These are phyloP conservation scores for Arctostaphylos glauca DNA, from an alignment of 148 eudicot species.

Conservation along the genomic window DNA sequence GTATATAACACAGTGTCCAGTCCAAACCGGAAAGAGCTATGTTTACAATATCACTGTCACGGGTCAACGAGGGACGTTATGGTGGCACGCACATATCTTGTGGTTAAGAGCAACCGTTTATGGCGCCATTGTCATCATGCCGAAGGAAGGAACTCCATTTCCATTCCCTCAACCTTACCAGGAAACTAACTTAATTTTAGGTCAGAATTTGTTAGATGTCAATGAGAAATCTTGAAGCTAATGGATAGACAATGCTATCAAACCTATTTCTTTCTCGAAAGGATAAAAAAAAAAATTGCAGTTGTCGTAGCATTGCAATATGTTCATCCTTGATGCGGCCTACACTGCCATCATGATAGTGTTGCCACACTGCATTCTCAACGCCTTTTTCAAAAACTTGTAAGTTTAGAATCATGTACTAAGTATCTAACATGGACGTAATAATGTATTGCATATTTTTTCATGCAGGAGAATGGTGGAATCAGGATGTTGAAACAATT, in stretches of 20 bases:
- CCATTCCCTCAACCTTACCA: slow-evolving; percentile 54
- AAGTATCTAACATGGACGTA: neutral
- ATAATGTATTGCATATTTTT: neutral
- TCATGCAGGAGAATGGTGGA: slow-evolving; percentile 64
- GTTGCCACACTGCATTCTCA: neutral
- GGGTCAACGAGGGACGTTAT: slow-evolving; percentile 50
- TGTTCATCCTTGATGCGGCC: neutral
- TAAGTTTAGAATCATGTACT: neutral
- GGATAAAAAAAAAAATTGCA: neutral
- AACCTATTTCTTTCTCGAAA: neutral
- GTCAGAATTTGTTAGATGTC: slow-evolving; percentile 18
- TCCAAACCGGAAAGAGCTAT: slow-evolving; percentile 42
- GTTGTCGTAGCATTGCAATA: neutral
- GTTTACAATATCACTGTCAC: slow-evolving; percentile 40
- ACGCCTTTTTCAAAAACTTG: neutral
- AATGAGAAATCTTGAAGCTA: neutral
- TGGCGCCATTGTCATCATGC: slow-evolving; percentile 54
- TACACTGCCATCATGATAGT: neutral
- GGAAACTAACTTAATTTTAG: slow-evolving; percentile 41
- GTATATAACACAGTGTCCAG: slow-evolving; percentile 56
- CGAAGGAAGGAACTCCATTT: slow-evolving; percentile 39
- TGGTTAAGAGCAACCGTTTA: slow-evolving; percentile 62
- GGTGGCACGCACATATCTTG: slow-evolving; percentile 64
- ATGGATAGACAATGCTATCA: neutral
- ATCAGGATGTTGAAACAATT: slow-evolving; percentile 43